These are phyloP conservation scores for Triangularia verruculosa DNA, from an alignment of 2,329 filamentous ascomycete species.

Conservation along the genomic window DNA sequence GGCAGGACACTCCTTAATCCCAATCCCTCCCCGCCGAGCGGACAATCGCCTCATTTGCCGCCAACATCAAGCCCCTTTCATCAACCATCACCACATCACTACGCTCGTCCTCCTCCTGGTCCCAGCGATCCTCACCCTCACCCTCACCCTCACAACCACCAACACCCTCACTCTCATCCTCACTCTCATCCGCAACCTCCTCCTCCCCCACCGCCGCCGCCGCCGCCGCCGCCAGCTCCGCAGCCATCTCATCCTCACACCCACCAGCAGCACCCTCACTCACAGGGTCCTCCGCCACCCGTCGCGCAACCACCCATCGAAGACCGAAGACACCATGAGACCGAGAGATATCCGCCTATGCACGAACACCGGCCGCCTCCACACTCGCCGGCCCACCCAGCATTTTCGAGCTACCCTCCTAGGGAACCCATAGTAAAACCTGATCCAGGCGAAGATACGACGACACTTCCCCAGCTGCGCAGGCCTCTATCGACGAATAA, in stretches of 20 bases:
- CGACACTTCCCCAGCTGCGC: conserved; percentile 42
- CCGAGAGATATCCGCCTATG: conserved; percentile 52
- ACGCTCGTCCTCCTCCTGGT: conserved; percentile 38
- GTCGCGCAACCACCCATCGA: conserved; percentile 38
- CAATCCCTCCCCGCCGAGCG: conserved; percentile 36
- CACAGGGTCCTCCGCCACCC: conserved; percentile 20
- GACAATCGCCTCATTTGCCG: conserved; percentile 37
- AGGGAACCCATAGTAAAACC: conserved; percentile 56
- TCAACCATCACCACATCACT: conserved; percentile 34
- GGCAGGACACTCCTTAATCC: conserved; percentile 47
- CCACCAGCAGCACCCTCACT: conserved; percentile 29
- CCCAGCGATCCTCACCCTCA: conserved; percentile 21
- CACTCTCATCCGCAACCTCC: conserved; percentile 31
- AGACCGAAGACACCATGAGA: conserved; percentile 57
- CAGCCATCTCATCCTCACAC: conserved; percentile 25
- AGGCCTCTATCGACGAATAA: conserved; percentile 52
- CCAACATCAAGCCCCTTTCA: conserved; percentile 40
- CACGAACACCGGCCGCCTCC: conserved; percentile 50
- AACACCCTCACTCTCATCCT: conserved; percentile 21
- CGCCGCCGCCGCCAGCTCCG: conserved; percentile 29
- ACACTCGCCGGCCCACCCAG: conserved; percentile 32
- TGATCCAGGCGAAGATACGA: conserved; percentile 49
- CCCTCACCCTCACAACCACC: conserved; percentile 34
- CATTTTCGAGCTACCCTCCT: conserved; percentile 40
- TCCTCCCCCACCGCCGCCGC: conserved; percentile 29